Base-by-base conservation (phyloP, 371 early-diverging fungal genomes). In the Apophysomyces variabilis region DNA sequence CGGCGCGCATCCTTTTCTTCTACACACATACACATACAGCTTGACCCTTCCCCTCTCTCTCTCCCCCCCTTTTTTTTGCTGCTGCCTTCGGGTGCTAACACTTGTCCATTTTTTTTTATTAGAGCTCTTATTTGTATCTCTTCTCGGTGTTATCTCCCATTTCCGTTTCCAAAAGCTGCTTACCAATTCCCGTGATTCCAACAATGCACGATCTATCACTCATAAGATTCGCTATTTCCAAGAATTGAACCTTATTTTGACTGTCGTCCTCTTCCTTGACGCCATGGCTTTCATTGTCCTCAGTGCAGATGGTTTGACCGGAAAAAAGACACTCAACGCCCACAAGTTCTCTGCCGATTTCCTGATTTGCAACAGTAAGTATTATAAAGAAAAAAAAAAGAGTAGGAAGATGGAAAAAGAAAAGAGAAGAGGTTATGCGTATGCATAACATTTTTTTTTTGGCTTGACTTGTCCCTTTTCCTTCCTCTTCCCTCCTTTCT, bases 261-360 rank as follows among this genome's bases (percentile, higher is more conserved):
- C 81, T 0, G 62, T 69, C 14, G 67, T 76, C 8, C 63, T 84
- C 14, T 67, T 77, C 46, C 61, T 78, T 0, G 71, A 61, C 26
- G 69, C 77, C 8, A 63, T 60, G 5, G 57, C 74, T 5, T 70
- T 80, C 37, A 76, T 79, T 9, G 68, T 77, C 6, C 70, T 84
- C 13, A 77, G 79, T 38, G 70, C 68, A 38, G 85, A 84, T 66
- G 76, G 73, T 44, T 47, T 84, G 32, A 82, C 76, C 3, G 57
- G 50, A 1, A 58, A 61, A 39, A 76, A 76, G 44, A 58, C 57
- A 13, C 41, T 79, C n/a, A 82, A 79, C 59, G 58, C 50, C 0
- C 83, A 82, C 66, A 82, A 82, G 38, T 82, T 82, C 47, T 69
- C 78, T 3, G 79, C 83, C 0, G 83, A 82, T 62, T 74, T 82